phyloP scores from a whole-genome alignment of 2,329 filamentous ascomycete genomes.

The Westerdykella sp. region DNA sequence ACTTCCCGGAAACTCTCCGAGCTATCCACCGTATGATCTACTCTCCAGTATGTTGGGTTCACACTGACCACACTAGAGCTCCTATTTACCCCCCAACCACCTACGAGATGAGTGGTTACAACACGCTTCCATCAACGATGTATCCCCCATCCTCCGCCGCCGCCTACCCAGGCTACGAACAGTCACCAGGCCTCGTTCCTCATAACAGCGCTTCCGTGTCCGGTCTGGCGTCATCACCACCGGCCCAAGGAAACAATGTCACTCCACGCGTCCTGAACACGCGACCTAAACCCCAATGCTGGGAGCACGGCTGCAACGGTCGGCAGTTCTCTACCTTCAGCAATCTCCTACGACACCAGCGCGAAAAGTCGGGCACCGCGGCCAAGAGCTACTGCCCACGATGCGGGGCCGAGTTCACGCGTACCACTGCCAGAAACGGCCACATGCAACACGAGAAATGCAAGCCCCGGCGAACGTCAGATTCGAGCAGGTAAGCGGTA shows the following conservation, averaged over 20 bases:
- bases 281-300: constrained; percentile 90
- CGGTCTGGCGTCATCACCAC: constrained; percentile 24
- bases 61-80: constrained; percentile 18
- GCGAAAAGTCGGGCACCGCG: constrained; percentile 88
- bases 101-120: constrained; percentile 31
- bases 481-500: constrained; percentile 24
- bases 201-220: constrained; percentile 14
- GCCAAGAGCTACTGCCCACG: constrained; percentile 83
- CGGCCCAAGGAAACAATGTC: constrained; percentile 19
- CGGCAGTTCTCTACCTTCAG: constrained; percentile 95
- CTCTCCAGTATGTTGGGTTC: not conserved
- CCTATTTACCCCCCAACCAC: constrained; percentile 29
- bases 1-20: constrained; percentile 23
- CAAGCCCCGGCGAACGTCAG: constrained; percentile 59
- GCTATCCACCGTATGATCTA: constrained; percentile 28
- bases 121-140: constrained; percentile 30
- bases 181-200: constrained; percentile 17
- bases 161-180: constrained; percentile 30
- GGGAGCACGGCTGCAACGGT: constrained; percentile 95
- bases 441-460: constrained; percentile 86
- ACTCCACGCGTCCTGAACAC: constrained; percentile 60
- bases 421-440: constrained; percentile 81
- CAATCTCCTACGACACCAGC: constrained; percentile 85
- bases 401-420: constrained; percentile 88
- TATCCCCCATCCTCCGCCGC: constrained; percentile 32